Conservation (phyloP, 1,284 basidiomycete genomes). For the Apiotrichum gracile region DNA sequence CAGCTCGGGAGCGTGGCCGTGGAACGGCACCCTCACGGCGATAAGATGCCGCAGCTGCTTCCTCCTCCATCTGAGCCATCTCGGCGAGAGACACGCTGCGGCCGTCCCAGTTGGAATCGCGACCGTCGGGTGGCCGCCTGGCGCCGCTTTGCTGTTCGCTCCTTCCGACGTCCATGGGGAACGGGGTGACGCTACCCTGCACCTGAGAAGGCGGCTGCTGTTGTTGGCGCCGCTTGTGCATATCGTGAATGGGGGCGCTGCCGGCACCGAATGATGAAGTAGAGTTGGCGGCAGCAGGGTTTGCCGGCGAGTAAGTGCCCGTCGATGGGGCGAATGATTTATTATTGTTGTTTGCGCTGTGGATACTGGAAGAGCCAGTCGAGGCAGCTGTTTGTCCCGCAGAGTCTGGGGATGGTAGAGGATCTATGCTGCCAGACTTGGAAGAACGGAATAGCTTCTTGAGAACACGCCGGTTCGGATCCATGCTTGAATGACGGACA, state of each 20-base stretch:
- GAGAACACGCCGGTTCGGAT: conserved; percentile 1
- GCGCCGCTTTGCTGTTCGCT: conserved; percentile 12
- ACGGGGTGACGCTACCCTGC: conserved; percentile 31
- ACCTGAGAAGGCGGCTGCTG: background rate
- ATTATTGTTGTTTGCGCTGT: background rate
- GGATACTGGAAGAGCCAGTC: background rate
- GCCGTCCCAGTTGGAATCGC: background rate
- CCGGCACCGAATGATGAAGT: background rate
- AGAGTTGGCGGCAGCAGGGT: background rate
- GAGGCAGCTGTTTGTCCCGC: background rate
- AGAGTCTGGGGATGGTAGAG: background rate
- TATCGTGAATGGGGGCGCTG: background rate
- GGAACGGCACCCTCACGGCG: background rate
- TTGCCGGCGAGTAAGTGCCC: background rate
- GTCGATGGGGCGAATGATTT: background rate
- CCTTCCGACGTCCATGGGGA: conserved; percentile 30
- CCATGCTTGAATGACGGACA: background rate
- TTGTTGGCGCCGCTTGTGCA: conserved; percentile 5
- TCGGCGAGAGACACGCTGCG: background rate
- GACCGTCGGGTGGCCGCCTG: background rate
- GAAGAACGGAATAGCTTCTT: conserved; percentile 16
- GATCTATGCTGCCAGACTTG: conserved; percentile 3
- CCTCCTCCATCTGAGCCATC: conserved; percentile 8
- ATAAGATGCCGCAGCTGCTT: conserved; percentile 3
- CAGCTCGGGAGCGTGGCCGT: background rate